These are phyloP conservation scores for Ramalina peruviana DNA, from an alignment of 495 filamentous ascomycete species.

Conservation along the genomic window DNA sequence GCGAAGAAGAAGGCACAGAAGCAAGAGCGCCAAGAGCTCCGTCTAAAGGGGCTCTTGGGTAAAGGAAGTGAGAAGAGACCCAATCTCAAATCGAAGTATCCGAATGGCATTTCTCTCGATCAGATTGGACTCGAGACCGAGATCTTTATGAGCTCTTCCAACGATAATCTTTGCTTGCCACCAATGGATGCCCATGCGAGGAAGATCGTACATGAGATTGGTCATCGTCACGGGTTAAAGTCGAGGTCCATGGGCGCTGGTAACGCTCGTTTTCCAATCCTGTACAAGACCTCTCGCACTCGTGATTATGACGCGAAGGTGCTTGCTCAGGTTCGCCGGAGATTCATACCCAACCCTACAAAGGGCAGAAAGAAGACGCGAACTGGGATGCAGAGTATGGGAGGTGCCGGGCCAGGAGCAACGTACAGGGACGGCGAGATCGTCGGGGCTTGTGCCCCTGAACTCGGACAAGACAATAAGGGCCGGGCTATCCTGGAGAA, in stretches of 20 bases:
- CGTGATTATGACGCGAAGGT: conserved; percentile 32
- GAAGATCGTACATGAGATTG: conserved; percentile 63
- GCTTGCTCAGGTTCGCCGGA: conserved; percentile 21
- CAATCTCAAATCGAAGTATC: conserved; percentile 60
- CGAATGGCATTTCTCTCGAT: conserved; percentile 51
- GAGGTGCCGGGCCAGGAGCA: conserved; percentile 30
- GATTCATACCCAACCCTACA: conserved; percentile 28
- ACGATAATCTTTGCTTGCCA: conserved; percentile 58
- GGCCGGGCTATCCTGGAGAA: conserved; percentile 86
- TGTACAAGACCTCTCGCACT: conserved; percentile 60
- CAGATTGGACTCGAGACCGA: conserved; percentile 61
- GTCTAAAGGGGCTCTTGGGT: conserved; percentile 65
- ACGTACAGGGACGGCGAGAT: conserved; percentile 76
- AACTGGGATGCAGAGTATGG: conserved; percentile 18
- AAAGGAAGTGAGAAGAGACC: conserved; percentile 48
- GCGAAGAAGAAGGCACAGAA: conserved; percentile 69
- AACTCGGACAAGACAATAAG: conserved; percentile 69
- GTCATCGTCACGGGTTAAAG: conserved; percentile 55
- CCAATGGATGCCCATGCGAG: conserved; percentile 70
- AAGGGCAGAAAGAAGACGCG: conserved; percentile 14
- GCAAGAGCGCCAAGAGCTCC: conserved; percentile 62
- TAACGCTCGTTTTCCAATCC: conserved; percentile 55
- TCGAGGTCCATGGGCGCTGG: conserved; percentile 73
- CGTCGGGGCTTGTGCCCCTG: conserved; percentile 71
- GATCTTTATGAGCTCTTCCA: conserved; percentile 49